These are phyloP conservation scores for Monilinia fructigena DNA, from an alignment of 2,329 filamentous ascomycete genomes.

Conservation along the genomic window DNA sequence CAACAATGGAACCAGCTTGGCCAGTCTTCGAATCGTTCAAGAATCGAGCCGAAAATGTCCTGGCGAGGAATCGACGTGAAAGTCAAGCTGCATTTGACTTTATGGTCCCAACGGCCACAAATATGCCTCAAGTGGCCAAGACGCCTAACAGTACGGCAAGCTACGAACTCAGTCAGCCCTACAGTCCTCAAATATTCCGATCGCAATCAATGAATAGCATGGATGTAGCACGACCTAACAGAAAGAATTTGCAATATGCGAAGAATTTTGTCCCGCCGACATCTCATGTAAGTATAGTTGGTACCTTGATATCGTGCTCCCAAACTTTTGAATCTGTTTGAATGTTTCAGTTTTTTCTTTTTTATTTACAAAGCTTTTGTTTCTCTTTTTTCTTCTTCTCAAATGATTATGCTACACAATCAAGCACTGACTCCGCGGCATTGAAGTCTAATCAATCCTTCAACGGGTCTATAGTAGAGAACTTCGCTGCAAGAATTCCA, in stretches of 20 bases:
- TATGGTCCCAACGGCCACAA: conserved; percentile 27
- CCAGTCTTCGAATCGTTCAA: conserved; percentile 35
- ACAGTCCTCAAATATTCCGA: conserved; percentile 30
- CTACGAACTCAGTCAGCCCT: conserved; percentile 29
- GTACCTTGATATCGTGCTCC: background rate
- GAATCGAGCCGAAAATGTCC: conserved; percentile 26
- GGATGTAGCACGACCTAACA: conserved; percentile 15
- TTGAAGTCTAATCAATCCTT: conserved; percentile 16
- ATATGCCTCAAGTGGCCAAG: conserved; percentile 31
- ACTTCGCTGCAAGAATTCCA: conserved; percentile 5
- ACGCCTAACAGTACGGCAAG: conserved; percentile 33
- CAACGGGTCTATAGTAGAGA: conserved; percentile 11
- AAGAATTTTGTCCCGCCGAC: conserved; percentile 22
- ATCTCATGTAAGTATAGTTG: conserved; percentile 1
- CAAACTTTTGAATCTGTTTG: background rate
- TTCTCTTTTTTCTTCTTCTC: background rate
- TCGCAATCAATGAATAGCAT: conserved; percentile 24
- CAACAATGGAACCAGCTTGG: conserved; percentile 37
- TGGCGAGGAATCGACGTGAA: conserved; percentile 28
- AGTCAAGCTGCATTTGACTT: conserved; percentile 38
- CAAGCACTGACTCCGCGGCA: background rate
- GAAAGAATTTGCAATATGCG: conserved; percentile 21
- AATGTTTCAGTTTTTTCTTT: background rate
- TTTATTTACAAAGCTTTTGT: background rate
- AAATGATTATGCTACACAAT: background rate